Percentiles rank a stretch among this genome's conserved stretches.
Conservation (phyloP, 345 rosid species). For the Mallotus nudiflorus region DNA sequence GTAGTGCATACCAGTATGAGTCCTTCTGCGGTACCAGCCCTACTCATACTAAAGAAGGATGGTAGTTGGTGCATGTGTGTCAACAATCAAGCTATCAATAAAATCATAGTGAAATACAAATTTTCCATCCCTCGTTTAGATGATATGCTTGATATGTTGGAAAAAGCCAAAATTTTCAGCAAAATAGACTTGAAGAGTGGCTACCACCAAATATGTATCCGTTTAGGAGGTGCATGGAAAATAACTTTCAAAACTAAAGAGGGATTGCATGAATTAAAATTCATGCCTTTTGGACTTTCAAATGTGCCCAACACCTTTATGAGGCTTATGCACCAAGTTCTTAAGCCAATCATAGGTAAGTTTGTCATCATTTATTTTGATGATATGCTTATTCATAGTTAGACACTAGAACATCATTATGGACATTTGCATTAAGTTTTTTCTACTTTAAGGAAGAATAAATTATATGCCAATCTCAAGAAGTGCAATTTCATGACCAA, state of each 20-base stretch:
- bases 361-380: no score
- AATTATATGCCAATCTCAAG: no score
- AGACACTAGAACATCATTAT: background rate
- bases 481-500: no score
- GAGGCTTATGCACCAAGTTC: slow-evolving; percentile 1
- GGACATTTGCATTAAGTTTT: background rate
- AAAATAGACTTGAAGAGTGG: no score
- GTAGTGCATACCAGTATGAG: background rate
- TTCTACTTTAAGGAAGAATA: no score
- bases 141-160: no score
- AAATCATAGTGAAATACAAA: background rate
- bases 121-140: no score
- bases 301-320: background rate
- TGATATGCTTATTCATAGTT: background rate
- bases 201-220: background rate
- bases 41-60: background rate
- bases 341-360: background rate
- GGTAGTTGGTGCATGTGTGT: background rate
- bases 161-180: no score
- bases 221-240: background rate
- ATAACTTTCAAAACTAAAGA: background rate
- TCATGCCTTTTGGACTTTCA: no score
- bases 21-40: background rate
- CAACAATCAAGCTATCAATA: background rate
- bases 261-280: background rate